Base-by-base conservation (phyloP, 2,329 filamentous ascomycete species). In the Pseudofabraea citricarpa region DNA sequence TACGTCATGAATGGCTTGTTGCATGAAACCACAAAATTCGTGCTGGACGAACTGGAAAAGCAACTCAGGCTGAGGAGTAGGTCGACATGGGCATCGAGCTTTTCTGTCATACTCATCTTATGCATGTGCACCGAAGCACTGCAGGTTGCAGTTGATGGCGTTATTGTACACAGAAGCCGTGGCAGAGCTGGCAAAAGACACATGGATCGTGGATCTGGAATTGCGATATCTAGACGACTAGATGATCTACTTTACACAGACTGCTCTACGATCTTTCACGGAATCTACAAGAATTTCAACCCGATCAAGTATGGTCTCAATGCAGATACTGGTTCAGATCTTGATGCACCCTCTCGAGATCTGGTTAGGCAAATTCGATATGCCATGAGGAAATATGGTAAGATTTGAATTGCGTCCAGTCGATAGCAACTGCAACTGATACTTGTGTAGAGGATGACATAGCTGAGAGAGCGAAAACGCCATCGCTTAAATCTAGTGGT, bases 41-140 rank as follows among this genome's bases (percentile, higher is more conserved):
- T 48, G 13, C 18, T 48, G 3, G 29, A 40, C 39, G 39, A 40
- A 22, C 40, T 48, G 15, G 36, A 48, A 40, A 40, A 37, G 39
- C 24, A 48, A 20, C 15, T 45, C 20, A 41, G 20, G 37, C 39
- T 23, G 6, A 49, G 29, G 43, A 26, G 26, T 16, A 42, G 37
- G 27, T 15, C 26, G 6, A 9, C 19, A 19, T 49, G 47, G 47
- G 33, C 40, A 40, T 18, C 33, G 27, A 43, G 36, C 15, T 44
- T 49, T 38, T 44, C 40, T 19, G 33, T 40, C n/a, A 35, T 41
- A 6, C 26, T 46, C 12, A 41, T 47, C 6, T 38, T 46, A 6
- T 49, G 47, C 22, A 35, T 43, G 4, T 49, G 47, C 16, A 37
- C 45, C 19, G 47, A 49, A 32, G 44, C 44, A 8, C 27, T 36